Evolutionary conservation across 768 basidiomycete species (phyloP), one percentile per base, ranked within the genome.

Genomic region (Naganishia onofrii): DNA sequence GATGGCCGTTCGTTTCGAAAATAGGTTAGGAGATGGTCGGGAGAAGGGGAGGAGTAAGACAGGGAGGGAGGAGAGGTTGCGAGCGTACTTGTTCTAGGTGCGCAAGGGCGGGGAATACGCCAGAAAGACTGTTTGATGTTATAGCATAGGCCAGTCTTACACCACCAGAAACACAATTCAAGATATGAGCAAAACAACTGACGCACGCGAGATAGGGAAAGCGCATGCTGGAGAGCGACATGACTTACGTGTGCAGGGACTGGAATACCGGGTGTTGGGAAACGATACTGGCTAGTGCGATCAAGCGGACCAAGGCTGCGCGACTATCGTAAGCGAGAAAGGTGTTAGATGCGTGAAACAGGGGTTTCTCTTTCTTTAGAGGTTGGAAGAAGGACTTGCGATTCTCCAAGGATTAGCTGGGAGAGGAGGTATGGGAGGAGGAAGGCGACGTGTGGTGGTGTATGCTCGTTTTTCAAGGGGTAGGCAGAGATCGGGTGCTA

Each of bases 211-310:
- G 48, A 51, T 4, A 23, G 3, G 23, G n/a, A 4, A n/a, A 17
- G 4, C 8, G 44, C 44, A 46, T 46, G 44, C 3, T 21, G 12
- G 21, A 38, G 23, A 7, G 23, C 8, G 10, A 31, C 34, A 12
- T 9, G 60, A 63, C 60, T n/a, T 46, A 46, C 60, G 60, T 63
- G 28, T 63, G 36, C 3, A 63, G 42, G 9, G 60, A 63, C 42
- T 63, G 60, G 38, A 63, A 63, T 21, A 63, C 60, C 3, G 60
- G 60, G 38, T 63, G 60, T 26, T 63, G 60, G n/a, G 60, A 63
- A 42, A 63, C 60, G 38, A 63, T 63, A 19, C 60, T 63, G 28
- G 46, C 60, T 42, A 63, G 8, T 19, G 10, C 15, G 21, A 42
- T 29, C 36, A 44, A n/a, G 15, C 38, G 60, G 15, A 63, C 38